Percentiles rank a stretch among this genome's conserved stretches.
These are phyloP conservation scores for Entomortierella beljakovae DNA, from an alignment of 192 early-diverging fungal genomes.

Conservation along the genomic window DNA sequence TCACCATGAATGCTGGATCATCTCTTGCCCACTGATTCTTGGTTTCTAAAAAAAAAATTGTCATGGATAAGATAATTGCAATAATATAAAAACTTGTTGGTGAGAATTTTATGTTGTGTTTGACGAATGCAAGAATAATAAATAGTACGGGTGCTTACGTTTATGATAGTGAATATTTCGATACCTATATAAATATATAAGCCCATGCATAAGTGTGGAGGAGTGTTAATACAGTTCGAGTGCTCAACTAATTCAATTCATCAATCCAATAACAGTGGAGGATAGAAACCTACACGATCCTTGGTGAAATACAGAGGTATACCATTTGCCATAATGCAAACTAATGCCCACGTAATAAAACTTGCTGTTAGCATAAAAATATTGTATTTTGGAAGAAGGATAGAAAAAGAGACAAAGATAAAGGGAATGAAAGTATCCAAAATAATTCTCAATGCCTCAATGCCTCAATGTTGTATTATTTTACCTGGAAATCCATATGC, in stretches of 20 bases:
- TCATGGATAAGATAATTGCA: not conserved
- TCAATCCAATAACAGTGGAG: too few relatives aligned
- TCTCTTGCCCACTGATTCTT: slow-evolving; percentile 99
- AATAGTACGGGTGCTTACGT: slow-evolving; percentile 63
- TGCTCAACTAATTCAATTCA: not conserved
- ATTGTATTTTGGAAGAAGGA: not conserved
- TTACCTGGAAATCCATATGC: slow-evolving; percentile 86
- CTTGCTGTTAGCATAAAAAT: not conserved
- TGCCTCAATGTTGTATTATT: not conserved
- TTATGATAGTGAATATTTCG: slow-evolving; percentile 97
- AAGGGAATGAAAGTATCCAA: not conserved
- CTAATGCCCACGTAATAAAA: slow-evolving; percentile 33
- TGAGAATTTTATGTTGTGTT: not conserved
- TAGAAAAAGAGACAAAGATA: too few relatives aligned
- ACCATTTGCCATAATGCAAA: slow-evolving; percentile 92
- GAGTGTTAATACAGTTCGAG: not conserved
- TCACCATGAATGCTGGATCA: slow-evolving; percentile 93
- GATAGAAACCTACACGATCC: slow-evolving; percentile 81
- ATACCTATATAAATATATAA: slow-evolving; percentile 70
- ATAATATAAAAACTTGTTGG: not conserved
- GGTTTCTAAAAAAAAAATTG: slow-evolving; percentile 73
- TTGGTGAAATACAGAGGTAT: slow-evolving; percentile 83
- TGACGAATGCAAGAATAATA: not conserved
- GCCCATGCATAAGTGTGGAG: not conserved
- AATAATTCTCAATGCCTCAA: not conserved